Conservation (phyloP, 768 basidiomycete genomes). For the Rhizopogon vulgaris region DNA sequence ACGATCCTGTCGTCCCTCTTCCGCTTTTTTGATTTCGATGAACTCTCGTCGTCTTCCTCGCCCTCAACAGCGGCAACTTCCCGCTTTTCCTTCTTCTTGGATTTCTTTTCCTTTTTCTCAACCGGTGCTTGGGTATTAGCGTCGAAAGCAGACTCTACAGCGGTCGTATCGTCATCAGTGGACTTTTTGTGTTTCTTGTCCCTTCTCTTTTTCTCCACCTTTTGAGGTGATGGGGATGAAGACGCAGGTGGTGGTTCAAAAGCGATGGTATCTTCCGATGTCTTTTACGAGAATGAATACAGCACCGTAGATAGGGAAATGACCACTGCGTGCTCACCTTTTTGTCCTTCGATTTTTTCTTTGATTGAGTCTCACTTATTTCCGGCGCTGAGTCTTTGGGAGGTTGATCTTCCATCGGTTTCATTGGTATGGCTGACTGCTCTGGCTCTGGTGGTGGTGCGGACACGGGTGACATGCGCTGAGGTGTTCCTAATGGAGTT, state of each 20-base stretch:
- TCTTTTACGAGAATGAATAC: constrained; percentile 1
- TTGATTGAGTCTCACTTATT: constrained; percentile 1
- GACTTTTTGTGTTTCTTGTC: constrained; percentile 7
- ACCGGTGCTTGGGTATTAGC: constrained; percentile 3
- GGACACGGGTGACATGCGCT: constrained; percentile 41
- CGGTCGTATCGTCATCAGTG: constrained; percentile 14
- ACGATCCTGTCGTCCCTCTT: constrained; percentile 17
- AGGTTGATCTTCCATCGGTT: not conserved
- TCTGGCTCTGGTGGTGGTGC: constrained; percentile 12
- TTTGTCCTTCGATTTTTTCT: constrained; percentile 9
- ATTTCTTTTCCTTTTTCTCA: constrained; percentile 12
- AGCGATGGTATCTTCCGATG: constrained; percentile 2
- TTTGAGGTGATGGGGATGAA: not conserved
- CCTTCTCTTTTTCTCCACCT: constrained; percentile 15
- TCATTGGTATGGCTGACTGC: constrained; percentile 2
- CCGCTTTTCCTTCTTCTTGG: constrained; percentile 11
- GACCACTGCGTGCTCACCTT: constrained; percentile 8
- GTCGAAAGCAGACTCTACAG: constrained; percentile 9
- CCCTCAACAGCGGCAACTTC: constrained; percentile 6
- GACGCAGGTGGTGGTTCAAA: not conserved
- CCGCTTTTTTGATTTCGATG: constrained; percentile 28
- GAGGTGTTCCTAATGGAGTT: constrained; percentile 63
- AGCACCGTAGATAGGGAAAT: not conserved
- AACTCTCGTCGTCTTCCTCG: constrained; percentile 7
- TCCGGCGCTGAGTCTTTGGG: not conserved